Evolutionary conservation across 2,329 filamentous ascomycete species (phyloP), one percentile per base, ranked within the genome.

Genomic region (Dothistroma pini): DNA sequence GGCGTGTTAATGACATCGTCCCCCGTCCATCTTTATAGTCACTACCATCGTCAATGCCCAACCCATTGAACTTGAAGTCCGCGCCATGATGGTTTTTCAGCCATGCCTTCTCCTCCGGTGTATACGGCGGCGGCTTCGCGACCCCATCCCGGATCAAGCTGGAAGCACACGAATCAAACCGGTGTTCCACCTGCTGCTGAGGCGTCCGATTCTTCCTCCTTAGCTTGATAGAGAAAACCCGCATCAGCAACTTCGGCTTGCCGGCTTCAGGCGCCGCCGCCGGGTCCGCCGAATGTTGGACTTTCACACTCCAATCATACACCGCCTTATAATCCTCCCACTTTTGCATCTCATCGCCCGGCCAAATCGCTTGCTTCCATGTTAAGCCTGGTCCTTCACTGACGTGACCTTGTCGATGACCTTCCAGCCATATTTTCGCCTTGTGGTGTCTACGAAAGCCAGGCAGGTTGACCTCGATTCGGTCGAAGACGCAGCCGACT

Each of bases 41-140:
- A n/a, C 14, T 4, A 44, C 77, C 74, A 6, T 75, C 72, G 60
- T 74, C 62, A 51, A 78, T 77, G n/a, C 58, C 73, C 22, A 77
- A 64, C 0, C 71, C 70, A 59, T 72, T 59, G 58, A 78, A 77
- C 11, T 72, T 62, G 62, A 70, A 76, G 59, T 78, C 74, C 32
- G 59, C 62, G 14, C 65, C 59, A 38, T 66, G 77, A 55, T 77
- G n/a, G 6, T 69, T 54, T 54, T 74, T 77, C 35, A 78, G 64
- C 69, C 73, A 78, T 19, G 54, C 22, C 57, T 72, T 76, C 63
- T 77, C 70, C 9, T 22, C 51, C 34, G 31, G 38, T n/a, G 41
- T 44, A 4, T 44, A 44, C 41, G 41, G 41, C 41, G 41, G 41
- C 41, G 41, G 41, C 16, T 44, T 44, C 41, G 41, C n/a, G 1